Evolutionary conservation across 2,329 filamentous ascomycete genomes (phyloP).

Genomic region (Venturia carpophila): DNA sequence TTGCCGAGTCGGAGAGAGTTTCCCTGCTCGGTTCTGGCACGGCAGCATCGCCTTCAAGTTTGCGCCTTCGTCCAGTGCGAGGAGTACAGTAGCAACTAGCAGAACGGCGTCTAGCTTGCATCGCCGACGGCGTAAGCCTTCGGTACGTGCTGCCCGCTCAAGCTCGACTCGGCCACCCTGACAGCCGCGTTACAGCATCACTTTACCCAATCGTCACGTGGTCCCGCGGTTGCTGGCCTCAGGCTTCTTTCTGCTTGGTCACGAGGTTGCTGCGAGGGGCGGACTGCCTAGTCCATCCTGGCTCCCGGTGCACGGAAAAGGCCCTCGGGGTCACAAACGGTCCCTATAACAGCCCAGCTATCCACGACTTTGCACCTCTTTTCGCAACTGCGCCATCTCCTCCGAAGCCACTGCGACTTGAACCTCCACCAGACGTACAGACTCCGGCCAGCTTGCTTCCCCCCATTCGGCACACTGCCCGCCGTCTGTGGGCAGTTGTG

Average conservation of each 20-base stretch:
- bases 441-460: background rate
- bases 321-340: background rate
- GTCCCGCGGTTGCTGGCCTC: too few relatives aligned
- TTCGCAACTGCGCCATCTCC: background rate
- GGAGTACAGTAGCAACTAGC: too few relatives aligned
- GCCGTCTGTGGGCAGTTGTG: background rate
- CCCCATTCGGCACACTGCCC: background rate
- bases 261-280: background rate
- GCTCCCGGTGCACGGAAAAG: background rate
- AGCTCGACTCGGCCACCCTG: too few relatives aligned
- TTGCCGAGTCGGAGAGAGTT: background rate
- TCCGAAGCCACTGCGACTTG: conserved; percentile 10
- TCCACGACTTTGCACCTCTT: background rate
- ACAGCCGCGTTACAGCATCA: background rate
- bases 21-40: too few relatives aligned
- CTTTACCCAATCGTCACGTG: background rate
- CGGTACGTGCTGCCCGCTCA: too few relatives aligned
- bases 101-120: too few relatives aligned
- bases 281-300: background rate
- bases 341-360: conserved; percentile 9
- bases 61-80: too few relatives aligned
- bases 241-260: background rate
- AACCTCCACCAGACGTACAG: background rate
- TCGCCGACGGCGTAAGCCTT: too few relatives aligned
- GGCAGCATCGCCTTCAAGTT: too few relatives aligned